Conservation (phyloP, 306 rosid species). For the Hylodesmum podocarpum region DNA sequence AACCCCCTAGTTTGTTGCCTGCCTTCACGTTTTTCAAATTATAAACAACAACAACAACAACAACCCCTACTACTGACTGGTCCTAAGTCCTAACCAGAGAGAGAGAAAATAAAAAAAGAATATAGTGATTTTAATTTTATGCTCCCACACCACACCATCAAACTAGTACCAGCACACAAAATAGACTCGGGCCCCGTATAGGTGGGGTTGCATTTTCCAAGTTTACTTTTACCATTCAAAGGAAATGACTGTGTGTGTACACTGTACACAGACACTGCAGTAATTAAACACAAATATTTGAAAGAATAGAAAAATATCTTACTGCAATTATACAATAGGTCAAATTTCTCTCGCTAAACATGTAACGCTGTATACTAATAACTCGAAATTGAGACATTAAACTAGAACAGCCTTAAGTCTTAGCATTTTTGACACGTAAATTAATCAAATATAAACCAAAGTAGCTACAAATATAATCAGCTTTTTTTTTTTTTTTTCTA, state of each 20-base stretch:
- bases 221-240: constrained; percentile 28
- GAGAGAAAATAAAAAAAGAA: constrained; percentile 12
- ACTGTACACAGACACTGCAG: constrained; percentile 6
- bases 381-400: too few species aligned
- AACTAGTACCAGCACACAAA: constrained; percentile 46
- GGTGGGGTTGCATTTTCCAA: constrained; percentile 52
- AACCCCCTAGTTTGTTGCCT: constrained; percentile 31
- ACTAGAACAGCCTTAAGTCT: too few species aligned
- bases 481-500: too few species aligned
- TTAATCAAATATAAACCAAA: too few species aligned
- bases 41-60: too few species aligned
- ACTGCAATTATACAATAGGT: too few species aligned
- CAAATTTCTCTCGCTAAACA: too few species aligned
- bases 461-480: too few species aligned
- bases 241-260: constrained; percentile 10
- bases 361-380: too few species aligned
- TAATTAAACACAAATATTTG: not conserved
- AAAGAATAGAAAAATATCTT: not conserved
- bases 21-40: constrained; percentile 64
- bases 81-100: constrained; percentile 24
- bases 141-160: constrained; percentile 53
- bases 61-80: too few species aligned
- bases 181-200: constrained; percentile 34
- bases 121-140: constrained; percentile 39
- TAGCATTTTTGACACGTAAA: too few species aligned